These are phyloP conservation scores for Cercophora newfieldiana DNA, from an alignment of 495 filamentous ascomycete genomes.

Conservation along the genomic window DNA sequence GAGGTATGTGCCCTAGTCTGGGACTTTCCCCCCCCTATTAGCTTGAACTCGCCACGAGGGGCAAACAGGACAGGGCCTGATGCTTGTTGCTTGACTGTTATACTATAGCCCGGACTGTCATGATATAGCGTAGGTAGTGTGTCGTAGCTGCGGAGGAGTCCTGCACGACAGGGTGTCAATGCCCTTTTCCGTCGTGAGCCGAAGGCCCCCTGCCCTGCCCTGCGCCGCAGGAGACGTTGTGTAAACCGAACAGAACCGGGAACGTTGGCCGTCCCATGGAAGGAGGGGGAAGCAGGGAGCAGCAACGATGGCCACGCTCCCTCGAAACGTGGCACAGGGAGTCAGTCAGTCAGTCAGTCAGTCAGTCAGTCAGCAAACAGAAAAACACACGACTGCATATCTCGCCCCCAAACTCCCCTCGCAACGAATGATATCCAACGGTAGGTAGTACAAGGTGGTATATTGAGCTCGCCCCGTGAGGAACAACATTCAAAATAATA, in stretches of 20 bases:
- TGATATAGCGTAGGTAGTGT: not conserved
- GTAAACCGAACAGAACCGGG: not conserved
- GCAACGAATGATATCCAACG: not conserved
- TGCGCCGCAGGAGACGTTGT: not conserved
- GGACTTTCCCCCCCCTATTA: too few species aligned
- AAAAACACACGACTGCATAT: too few species aligned
- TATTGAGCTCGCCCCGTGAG: not conserved
- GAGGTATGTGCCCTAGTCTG: not conserved
- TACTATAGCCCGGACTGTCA: not conserved
- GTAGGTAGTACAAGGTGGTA: not conserved
- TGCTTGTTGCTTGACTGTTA: too few species aligned
- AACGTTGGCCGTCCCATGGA: too few species aligned
- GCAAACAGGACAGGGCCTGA: not conserved
- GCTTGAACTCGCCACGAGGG: not conserved
- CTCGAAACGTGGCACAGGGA: not conserved
- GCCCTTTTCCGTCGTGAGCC: not conserved
- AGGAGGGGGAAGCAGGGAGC: not conserved
- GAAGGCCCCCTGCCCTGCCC: not conserved
- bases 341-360: not conserved
- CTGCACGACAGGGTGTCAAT: not conserved
- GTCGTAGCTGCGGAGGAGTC: not conserved
- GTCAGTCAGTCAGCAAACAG: not conserved
- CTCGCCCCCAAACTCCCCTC: not conserved
- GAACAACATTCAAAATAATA: not conserved
- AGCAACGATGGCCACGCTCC: not conserved